Base-by-base conservation (phyloP, 352 stramenopile species). In the Aphanomyces cochlioides region DNA sequence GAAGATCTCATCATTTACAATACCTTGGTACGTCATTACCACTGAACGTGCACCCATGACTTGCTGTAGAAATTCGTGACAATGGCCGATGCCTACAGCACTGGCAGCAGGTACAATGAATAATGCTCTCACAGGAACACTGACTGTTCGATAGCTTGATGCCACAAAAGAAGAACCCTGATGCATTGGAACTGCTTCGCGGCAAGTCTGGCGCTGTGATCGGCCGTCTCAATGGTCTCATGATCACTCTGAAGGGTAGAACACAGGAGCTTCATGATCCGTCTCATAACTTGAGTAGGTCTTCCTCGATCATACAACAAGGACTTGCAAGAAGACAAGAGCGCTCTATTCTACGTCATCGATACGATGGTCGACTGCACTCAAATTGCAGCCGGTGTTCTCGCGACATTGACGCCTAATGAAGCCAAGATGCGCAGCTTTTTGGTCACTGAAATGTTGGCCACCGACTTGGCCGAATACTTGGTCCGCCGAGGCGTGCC, bases 151-250 rank as follows among this genome's bases (percentile, higher is more conserved):
- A 12, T 41, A 61, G 89, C 19, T 84, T 99, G 56, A 99, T 99
- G 97, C 97, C 97, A n/a, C 97, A 99, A 82, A 99, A 99, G 93
- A 99, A 99, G 82, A 99, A 99, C 81, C 97, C 97, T 0, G 97
- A 99, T 80, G 97, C 97, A 8, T 84, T 99, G 28, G 97, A 99
- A 83, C 85, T 99, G 65, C 80, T 99, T 15, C 88, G 97, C 56
- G 97, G 97, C 71, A 99, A 99, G 84, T 95, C 89, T 17, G 97
- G 96, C 60, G 90, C 96, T 38, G 93, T 98, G 60, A 87, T 98
- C 21, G 97, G 97, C 47, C 89, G 95, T 58, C 85, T 98, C 40
- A 97, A 95, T 66, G 96, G 95, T 54, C 96, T 99, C 70, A 89
- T 98, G 56, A 87, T 96, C 36, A 99, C 96, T 41, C 87, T 99